Percentiles rank a stretch among this genome's conserved stretches.
Conservation (phyloP, 2,329 filamentous ascomycete genomes). For the Lecanicillium sp. region DNA sequence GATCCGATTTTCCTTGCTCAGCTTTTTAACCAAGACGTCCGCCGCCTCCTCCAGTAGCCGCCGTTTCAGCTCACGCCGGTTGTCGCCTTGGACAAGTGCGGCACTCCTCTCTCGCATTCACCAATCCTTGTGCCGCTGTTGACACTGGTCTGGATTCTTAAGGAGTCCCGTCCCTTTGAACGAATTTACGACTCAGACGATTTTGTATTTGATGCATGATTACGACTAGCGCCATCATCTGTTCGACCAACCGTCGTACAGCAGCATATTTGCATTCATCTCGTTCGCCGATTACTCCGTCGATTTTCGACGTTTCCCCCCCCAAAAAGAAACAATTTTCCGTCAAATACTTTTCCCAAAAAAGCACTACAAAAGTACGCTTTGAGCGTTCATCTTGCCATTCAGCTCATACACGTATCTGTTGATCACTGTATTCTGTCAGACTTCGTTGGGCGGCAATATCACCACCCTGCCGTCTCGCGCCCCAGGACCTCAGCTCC, state of each 20-base stretch:
- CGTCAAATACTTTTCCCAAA: too few relatives aligned
- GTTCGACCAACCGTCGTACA: constrained; percentile 1
- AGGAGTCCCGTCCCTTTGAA: constrained; percentile 2
- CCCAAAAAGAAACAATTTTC: too few relatives aligned
- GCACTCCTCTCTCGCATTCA: background rate
- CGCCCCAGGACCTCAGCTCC: too few relatives aligned
- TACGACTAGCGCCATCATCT: constrained; percentile 18
- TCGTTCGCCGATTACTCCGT: too few relatives aligned
- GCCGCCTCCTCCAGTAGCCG: constrained; percentile 3
- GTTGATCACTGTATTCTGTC: too few relatives aligned
- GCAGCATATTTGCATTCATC: too few relatives aligned
- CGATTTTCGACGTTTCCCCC: too few relatives aligned
- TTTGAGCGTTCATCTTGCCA: too few relatives aligned
- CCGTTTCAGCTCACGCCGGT: constrained; percentile 1
- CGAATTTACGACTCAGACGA: constrained; percentile 17
- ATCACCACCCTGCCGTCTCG: too few relatives aligned
- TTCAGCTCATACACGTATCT: too few relatives aligned
- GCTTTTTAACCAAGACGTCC: background rate
- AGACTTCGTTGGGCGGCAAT: too few relatives aligned
- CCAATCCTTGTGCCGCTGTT: background rate
- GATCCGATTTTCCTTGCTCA: background rate
- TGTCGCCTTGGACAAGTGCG: background rate
- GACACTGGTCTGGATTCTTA: background rate
- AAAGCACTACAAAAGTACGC: too few relatives aligned
- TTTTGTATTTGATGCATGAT: constrained; percentile 17